phyloP scores from a whole-genome alignment of 202 grass and related monocot genomes.

The Eragrostis tef region DNA sequence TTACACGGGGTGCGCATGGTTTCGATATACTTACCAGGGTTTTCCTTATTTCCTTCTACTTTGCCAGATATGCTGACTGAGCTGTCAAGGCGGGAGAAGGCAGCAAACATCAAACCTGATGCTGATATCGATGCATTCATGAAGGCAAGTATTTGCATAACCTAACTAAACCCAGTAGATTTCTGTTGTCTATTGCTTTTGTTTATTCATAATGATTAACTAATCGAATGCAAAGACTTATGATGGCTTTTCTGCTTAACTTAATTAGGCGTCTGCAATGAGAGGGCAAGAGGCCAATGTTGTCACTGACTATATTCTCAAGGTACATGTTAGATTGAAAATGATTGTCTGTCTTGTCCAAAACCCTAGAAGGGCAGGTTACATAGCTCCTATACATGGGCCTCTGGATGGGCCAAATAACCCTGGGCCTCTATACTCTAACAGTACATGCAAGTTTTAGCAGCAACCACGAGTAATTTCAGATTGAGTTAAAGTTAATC shows the following conservation, averaged over 20 bases:
- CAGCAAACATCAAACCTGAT: conserved; percentile 88
- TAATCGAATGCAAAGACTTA: neutral
- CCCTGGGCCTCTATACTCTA: no score
- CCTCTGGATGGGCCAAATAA: no score
- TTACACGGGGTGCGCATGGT: neutral
- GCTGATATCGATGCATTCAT: conserved; percentile 92
- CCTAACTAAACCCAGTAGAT: conserved; percentile 20
- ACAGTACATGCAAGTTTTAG: conserved; percentile 47
- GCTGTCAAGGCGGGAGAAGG: conserved; percentile 85
- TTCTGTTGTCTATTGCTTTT: conserved; percentile 4
- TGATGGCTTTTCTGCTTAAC: conserved; percentile 1
- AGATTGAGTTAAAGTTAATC: neutral
- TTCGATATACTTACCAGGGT: conserved; percentile 31
- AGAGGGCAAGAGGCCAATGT: conserved; percentile 68
- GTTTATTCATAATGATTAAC: conserved; percentile 31
- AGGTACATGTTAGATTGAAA: no score
- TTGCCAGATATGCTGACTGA: conserved; percentile 85
- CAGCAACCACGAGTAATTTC: neutral
- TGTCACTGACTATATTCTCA: conserved; percentile 81
- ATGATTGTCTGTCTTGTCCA: no score
- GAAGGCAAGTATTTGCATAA: conserved; percentile 63
- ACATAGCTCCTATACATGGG: no score
- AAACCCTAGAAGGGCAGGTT: no score
- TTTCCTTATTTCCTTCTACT: conserved; percentile 23
- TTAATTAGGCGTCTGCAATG: conserved; percentile 68